Conservation (phyloP, 2,329 filamentous ascomycete species). For the Endocalyx cinctus region DNA sequence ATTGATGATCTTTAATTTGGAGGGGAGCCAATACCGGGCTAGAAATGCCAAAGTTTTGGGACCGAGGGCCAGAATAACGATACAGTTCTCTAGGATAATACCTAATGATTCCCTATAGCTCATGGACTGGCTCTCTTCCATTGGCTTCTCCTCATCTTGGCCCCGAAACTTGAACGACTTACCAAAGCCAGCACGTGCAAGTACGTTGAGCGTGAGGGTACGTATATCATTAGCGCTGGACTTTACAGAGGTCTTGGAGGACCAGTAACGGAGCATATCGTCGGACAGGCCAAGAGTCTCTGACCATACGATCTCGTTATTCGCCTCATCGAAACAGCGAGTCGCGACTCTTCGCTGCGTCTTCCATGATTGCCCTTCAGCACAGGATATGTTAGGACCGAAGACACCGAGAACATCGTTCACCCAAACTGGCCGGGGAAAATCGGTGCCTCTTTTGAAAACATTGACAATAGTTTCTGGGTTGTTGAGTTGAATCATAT, state of each 20-base stretch:
- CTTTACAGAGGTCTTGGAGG: constrained; percentile 1
- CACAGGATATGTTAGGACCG: constrained; percentile 14
- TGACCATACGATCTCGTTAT: constrained; percentile 10
- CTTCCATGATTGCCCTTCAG: constrained; percentile 10
- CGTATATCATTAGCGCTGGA: constrained; percentile 6
- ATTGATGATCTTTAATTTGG: constrained; percentile 7
- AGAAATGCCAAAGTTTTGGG: constrained; percentile 13
- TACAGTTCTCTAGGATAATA: constrained; percentile 19
- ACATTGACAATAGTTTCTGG: constrained; percentile 10
- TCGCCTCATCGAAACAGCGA: constrained; percentile 7
- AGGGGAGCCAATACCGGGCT: constrained; percentile 8
- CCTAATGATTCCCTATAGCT: constrained; percentile 19
- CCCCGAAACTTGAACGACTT: constrained; percentile 11
- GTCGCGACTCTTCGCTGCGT: constrained; percentile 7
- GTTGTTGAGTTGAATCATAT: constrained; percentile 13
- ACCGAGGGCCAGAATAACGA: constrained; percentile 21
- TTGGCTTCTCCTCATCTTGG: constrained; percentile 9
- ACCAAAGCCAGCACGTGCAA: constrained; percentile 8
- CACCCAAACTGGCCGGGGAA: neutral
- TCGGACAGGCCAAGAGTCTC: constrained; percentile 2
- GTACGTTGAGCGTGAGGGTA: constrained; percentile 9
- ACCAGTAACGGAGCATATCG: constrained; percentile 11
- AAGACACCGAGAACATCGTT: constrained; percentile 12
- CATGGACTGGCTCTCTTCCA: constrained; percentile 2
- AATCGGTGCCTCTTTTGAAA: constrained; percentile 6